These are phyloP conservation scores for Psilocybe cubensis DNA, from an alignment of 768 basidiomycete genomes.

Conservation along the genomic window DNA sequence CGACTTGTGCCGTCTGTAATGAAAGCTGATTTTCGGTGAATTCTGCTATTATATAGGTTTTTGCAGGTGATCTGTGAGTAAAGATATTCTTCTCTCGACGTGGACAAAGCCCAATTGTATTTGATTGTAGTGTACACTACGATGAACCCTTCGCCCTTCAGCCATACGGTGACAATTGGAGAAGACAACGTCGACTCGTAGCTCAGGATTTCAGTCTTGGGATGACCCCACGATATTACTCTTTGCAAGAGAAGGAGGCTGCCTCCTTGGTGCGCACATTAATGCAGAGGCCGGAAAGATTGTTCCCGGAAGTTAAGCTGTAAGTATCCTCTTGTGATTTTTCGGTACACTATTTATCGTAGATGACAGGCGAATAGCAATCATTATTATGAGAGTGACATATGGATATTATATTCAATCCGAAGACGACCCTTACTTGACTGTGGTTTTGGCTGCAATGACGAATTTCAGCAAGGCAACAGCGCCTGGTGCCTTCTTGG, in stretches of 20 bases:
- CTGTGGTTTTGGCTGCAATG: slow-evolving; percentile 48
- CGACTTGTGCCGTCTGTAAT: not conserved
- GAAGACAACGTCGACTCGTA: slow-evolving; percentile 35
- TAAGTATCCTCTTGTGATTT: slow-evolving; percentile 3
- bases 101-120: not conserved
- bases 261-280: slow-evolving; percentile 22
- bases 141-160: slow-evolving; percentile 41
- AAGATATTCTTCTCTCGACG: not conserved
- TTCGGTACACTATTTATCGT: not conserved
- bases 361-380: slow-evolving; percentile 45
- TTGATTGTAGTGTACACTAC: slow-evolving; percentile 36
- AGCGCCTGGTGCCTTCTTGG: slow-evolving; percentile 37
- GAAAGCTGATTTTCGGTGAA: not conserved
- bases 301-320: slow-evolving; percentile 34
- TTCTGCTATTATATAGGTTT: slow-evolving; percentile 6
- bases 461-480: slow-evolving; percentile 53
- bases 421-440: slow-evolving; percentile 49
- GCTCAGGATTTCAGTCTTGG: slow-evolving; percentile 22
- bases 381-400: slow-evolving; percentile 55
- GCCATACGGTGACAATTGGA: slow-evolving; percentile 44
- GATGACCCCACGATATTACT: slow-evolving; percentile 16
- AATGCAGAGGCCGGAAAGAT: slow-evolving; percentile 24
- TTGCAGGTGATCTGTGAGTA: slow-evolving; percentile 19
- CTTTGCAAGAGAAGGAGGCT: slow-evolving; percentile 23
- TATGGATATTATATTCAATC: slow-evolving; percentile 61